Conservation (phyloP, 139 green algal genomes). For the Picochlorum sp. region DNA sequence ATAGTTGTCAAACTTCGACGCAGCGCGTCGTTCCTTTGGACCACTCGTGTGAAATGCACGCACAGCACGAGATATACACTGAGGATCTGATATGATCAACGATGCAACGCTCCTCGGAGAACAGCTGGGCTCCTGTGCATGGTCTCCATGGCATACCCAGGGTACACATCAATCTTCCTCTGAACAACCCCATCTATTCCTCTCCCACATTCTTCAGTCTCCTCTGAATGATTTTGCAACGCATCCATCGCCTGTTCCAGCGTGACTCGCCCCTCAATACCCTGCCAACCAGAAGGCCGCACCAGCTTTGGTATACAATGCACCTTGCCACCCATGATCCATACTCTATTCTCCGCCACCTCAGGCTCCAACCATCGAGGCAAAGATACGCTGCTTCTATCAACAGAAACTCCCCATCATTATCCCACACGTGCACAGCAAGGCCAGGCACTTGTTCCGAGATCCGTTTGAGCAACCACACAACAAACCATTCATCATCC, state of each 20-base stretch:
- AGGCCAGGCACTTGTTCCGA: conserved; percentile 29
- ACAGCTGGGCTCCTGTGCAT: conserved; percentile 33
- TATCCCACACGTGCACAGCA: conserved; percentile 66
- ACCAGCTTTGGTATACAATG: conserved; percentile 57
- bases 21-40: conserved; percentile 38
- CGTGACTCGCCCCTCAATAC: neutral
- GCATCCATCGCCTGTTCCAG: neutral
- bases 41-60: conserved; percentile 55
- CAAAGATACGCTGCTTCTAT: conserved; percentile 88
- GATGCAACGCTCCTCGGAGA: conserved; percentile 34
- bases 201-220: neutral
- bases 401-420: conserved; percentile 93
- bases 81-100: conserved; percentile 42
- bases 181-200: neutral
- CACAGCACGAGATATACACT: conserved; percentile 51
- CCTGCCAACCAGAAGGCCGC: neutral
- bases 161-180: conserved; percentile 8
- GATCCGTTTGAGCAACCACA: conserved; percentile 60
- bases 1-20: conserved; percentile 35
- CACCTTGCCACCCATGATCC: conserved; percentile 50
- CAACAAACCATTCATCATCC: conserved; percentile 83
- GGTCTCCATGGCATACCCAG: neutral
- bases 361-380: conserved; percentile 74
- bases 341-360: conserved; percentile 53
- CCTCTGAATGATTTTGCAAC: neutral